Evolutionary conservation across 306 rosid genomes (phyloP).

Genomic region (Boehmeria nivea): DNA sequence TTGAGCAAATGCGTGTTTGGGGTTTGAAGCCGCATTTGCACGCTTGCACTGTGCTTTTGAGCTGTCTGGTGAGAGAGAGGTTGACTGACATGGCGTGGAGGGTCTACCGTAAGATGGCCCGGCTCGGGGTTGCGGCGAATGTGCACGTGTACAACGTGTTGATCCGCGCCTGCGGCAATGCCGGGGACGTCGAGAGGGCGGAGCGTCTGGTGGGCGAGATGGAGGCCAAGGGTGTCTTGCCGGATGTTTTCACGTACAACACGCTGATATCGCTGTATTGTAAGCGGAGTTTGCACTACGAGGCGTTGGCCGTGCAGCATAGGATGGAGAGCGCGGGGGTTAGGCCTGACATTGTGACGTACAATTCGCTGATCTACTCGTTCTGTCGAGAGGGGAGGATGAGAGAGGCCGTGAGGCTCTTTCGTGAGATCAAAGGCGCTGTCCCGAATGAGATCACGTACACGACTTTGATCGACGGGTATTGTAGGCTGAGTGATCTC

Average conservation of each 20-base stretch:
- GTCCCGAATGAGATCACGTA: conserved; percentile 69
- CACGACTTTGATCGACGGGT: conserved; percentile 81
- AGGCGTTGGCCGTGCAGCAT: conserved; percentile 63
- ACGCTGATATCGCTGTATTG: conserved; percentile 73
- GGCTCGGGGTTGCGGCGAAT: conserved; percentile 52
- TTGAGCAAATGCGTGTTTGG: conserved; percentile 61
- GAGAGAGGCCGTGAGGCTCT: conserved; percentile 77
- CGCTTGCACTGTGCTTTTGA: conserved; percentile 83
- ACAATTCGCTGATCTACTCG: conserved; percentile 74
- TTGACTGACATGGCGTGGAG: conserved; percentile 67
- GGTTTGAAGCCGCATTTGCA: conserved; percentile 56
- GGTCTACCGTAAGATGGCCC: conserved; percentile 51
- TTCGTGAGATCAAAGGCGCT: conserved; percentile 52
- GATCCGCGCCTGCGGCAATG: conserved; percentile 75
- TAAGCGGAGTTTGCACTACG: conserved; percentile 72
- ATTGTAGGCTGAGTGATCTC: conserved; percentile 57
- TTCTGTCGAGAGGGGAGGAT: conserved; percentile 79
- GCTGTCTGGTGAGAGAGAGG: conserved; percentile 60
- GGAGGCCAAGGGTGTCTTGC: conserved; percentile 53
- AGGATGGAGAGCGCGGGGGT: conserved; percentile 79
- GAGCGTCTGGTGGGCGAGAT: conserved; percentile 58
- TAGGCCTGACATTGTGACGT: conserved; percentile 63
- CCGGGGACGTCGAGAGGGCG: conserved; percentile 67
- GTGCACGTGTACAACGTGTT: conserved; percentile 67
- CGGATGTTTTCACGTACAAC: conserved; percentile 78